Conservation (phyloP, 306 rosid species). For the Inga laurina region DNA sequence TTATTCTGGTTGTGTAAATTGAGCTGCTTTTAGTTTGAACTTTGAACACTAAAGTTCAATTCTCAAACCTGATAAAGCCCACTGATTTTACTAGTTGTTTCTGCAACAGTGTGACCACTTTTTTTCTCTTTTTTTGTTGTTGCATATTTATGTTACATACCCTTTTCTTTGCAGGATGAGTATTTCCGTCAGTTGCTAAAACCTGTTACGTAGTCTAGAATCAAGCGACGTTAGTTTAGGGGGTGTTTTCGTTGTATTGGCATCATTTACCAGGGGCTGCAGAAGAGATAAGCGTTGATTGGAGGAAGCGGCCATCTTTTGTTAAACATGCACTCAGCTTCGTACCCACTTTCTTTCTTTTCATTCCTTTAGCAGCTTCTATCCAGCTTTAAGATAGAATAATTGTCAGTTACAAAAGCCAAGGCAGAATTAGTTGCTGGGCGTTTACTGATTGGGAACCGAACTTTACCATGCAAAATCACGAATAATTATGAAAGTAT, state of each 20-base stretch:
- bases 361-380: slow-evolving; percentile 43
- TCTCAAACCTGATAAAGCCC: neutral
- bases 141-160: neutral
- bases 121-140: neutral
- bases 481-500: slow-evolving; percentile 28
- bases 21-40: neutral
- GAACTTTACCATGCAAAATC: slow-evolving; percentile 66
- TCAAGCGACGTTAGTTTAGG: slow-evolving; percentile 45
- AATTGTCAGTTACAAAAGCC: slow-evolving; percentile 46
- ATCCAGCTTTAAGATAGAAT: slow-evolving; percentile 42
- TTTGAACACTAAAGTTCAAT: too few relatives aligned
- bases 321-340: slow-evolving; percentile 52
- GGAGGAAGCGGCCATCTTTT: slow-evolving; percentile 45
- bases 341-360: slow-evolving; percentile 45
- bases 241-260: slow-evolving; percentile 49
- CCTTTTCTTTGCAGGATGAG: slow-evolving; percentile 67
- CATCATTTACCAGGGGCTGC: slow-evolving; percentile 52
- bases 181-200: slow-evolving; percentile 96
- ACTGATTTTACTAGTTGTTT: slow-evolving; percentile 11
- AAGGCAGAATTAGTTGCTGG: slow-evolving; percentile 36
- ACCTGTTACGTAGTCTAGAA: slow-evolving; percentile 92
- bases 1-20: slow-evolving; percentile 7
- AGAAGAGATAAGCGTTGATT: slow-evolving; percentile 47
- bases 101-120: neutral
- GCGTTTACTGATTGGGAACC: slow-evolving; percentile 32